Conservation (phyloP, 2,329 filamentous ascomycete species). For the Helminthosporium solani region DNA sequence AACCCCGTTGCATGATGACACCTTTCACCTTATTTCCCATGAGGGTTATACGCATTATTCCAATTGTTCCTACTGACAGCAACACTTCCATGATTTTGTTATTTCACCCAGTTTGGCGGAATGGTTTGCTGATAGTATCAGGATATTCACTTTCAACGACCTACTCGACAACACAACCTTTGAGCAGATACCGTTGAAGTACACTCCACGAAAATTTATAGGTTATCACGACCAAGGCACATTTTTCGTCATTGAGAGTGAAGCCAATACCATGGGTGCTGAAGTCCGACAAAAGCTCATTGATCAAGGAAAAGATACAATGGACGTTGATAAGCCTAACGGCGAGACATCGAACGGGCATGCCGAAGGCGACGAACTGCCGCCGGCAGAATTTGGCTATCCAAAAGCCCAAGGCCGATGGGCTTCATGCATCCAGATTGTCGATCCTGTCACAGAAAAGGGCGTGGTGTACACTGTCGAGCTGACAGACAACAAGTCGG, state of each 20-base stretch:
- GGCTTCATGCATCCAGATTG: slow-evolving; percentile 91
- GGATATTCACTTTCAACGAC: slow-evolving; percentile 89
- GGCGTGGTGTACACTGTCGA: slow-evolving; percentile 75
- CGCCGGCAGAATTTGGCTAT: slow-evolving; percentile 84
- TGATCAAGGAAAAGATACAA: slow-evolving; percentile 59
- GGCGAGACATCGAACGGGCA: slow-evolving; percentile 23
- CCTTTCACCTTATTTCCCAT: slow-evolving; percentile 51
- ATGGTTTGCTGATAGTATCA: slow-evolving; percentile 29
- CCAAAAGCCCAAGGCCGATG: slow-evolving; percentile 81
- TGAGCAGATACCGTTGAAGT: slow-evolving; percentile 80
- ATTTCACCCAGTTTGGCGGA: neutral
- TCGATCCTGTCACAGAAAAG: slow-evolving; percentile 76
- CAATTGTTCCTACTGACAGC: slow-evolving; percentile 98
- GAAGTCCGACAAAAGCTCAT: slow-evolving; percentile 75
- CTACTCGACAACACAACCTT: slow-evolving; percentile 83
- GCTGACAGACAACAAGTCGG: slow-evolving; percentile 85
- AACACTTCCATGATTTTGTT: slow-evolving; percentile 19
- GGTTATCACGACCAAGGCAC: slow-evolving; percentile 84
- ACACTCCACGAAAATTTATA: slow-evolving; percentile 85
- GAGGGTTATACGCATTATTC: slow-evolving; percentile 54
- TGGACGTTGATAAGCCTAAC: slow-evolving; percentile 28
- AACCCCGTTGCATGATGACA: slow-evolving; percentile 62
- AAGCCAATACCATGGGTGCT: slow-evolving; percentile 85
- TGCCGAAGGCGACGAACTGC: slow-evolving; percentile 55
- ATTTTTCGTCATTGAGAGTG: slow-evolving; percentile 92